Evolutionary conservation across 2,329 filamentous ascomycete species (phyloP).

Genomic region (Curvularia lunata): DNA sequence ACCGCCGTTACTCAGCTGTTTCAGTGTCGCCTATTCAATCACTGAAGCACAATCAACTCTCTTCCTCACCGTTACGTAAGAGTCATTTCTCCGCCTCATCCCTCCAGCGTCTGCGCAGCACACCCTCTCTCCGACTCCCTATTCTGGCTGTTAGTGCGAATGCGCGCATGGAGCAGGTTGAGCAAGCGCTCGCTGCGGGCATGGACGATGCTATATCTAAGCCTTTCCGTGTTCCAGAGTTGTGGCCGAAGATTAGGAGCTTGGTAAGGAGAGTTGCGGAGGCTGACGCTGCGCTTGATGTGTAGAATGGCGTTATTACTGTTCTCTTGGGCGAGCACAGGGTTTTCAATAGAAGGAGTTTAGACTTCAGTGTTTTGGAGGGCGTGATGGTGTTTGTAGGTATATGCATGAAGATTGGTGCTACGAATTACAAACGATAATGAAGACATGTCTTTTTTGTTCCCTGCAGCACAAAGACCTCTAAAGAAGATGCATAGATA

Average conservation of each 20-base stretch:
- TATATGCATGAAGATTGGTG: not conserved
- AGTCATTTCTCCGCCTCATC: not conserved
- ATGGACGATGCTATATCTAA: constrained; percentile 44
- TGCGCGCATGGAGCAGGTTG: constrained; percentile 43
- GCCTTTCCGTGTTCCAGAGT: constrained; percentile 33
- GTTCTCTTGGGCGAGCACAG: not conserved
- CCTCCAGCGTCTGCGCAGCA: not conserved
- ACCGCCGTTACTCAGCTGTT: constrained; percentile 1
- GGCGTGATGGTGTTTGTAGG: not conserved
- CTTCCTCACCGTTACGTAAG: not conserved
- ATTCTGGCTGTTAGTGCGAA: constrained; percentile 47
- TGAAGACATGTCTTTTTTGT: not conserved
- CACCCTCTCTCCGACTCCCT: constrained; percentile 24
- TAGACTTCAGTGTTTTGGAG: not conserved
- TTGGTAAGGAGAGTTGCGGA: constrained; percentile 15
- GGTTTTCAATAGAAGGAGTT: not conserved
- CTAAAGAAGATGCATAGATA: too few species aligned
- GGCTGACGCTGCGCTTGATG: not conserved
- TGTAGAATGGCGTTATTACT: not conserved
- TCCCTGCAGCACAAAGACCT: not conserved
- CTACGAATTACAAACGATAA: not conserved
- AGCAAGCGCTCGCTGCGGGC: constrained; percentile 36
- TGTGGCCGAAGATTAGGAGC: constrained; percentile 27
- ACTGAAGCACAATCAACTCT: not conserved
- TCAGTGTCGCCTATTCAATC: constrained; percentile 4